Conservation (phyloP, 129 eudicot species). For the Deinandra increscens region DNA sequence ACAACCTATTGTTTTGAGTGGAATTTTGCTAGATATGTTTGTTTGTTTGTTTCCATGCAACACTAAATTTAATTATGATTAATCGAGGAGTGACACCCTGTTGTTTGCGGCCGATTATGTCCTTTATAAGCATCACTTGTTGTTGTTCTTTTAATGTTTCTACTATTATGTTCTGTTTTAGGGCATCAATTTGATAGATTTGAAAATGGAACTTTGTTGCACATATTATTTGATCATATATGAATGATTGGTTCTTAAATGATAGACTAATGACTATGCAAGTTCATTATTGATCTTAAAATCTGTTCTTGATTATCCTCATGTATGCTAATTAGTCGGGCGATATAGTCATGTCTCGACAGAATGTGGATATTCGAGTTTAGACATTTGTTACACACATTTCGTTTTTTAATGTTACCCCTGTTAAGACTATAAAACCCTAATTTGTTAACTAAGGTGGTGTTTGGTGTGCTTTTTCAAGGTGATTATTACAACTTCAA, state of each 20-base stretch:
- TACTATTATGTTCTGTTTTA: background rate
- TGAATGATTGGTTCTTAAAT: background rate
- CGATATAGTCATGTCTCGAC: background rate
- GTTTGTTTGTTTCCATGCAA: background rate
- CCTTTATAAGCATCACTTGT: background rate
- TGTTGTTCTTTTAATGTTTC: background rate
- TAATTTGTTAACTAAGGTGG: background rate
- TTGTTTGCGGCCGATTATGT: background rate
- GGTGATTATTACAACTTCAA: background rate
- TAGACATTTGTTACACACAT: background rate
- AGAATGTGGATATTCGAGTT: background rate
- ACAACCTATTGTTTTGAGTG: no score
- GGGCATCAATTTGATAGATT: background rate
- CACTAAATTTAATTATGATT: background rate
- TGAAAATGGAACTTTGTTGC: background rate
- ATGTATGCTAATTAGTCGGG: background rate
- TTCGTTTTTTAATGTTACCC: background rate
- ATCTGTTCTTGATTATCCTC: background rate
- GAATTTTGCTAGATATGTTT: no score
- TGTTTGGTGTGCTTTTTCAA: background rate
- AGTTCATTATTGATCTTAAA: background rate
- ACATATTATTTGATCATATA: background rate
- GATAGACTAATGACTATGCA: background rate
- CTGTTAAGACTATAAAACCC: background rate
- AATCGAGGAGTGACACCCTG: background rate